Evolutionary conservation across 73 alveolate genomes (phyloP).

Genomic region (Paramecium tetraurelia): DNA sequence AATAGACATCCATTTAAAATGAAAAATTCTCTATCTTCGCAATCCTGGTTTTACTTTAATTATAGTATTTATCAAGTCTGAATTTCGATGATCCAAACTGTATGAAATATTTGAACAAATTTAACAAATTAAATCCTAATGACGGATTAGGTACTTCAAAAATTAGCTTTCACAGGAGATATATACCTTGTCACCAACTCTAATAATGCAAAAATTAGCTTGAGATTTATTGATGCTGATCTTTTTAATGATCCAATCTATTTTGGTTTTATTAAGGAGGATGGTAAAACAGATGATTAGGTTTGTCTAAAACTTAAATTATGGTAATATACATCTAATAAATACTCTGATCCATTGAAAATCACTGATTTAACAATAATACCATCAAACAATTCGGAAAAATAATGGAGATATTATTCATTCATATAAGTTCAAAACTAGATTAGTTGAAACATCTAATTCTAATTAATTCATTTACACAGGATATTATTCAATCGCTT

Average conservation of each 20-base stretch:
- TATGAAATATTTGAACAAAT: neutral
- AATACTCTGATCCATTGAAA: neutral
- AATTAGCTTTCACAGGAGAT: neutral
- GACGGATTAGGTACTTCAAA: neutral
- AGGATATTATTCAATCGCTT: neutral
- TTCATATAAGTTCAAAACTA: neutral
- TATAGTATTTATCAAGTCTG: neutral
- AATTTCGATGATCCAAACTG: neutral
- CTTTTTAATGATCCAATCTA: neutral
- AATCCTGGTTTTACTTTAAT: neutral
- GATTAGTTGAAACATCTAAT: neutral
- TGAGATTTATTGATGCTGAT: neutral
- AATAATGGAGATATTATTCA: neutral
- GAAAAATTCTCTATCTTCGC: neutral
- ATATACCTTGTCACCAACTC: too few relatives aligned
- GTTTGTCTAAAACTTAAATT: neutral
- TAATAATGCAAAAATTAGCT: neutral
- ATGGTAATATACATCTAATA: neutral
- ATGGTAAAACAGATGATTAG: neutral
- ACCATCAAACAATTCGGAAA: neutral
- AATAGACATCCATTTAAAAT: neutral
- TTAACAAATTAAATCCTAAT: neutral
- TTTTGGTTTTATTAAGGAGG: neutral
- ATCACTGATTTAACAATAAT: neutral
- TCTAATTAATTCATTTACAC: neutral